Percentiles rank a stretch among this genome's conserved stretches.
Evolutionary conservation across 371 early-diverging fungal species (phyloP).

Genomic region (Mucor ambiguus): DNA sequence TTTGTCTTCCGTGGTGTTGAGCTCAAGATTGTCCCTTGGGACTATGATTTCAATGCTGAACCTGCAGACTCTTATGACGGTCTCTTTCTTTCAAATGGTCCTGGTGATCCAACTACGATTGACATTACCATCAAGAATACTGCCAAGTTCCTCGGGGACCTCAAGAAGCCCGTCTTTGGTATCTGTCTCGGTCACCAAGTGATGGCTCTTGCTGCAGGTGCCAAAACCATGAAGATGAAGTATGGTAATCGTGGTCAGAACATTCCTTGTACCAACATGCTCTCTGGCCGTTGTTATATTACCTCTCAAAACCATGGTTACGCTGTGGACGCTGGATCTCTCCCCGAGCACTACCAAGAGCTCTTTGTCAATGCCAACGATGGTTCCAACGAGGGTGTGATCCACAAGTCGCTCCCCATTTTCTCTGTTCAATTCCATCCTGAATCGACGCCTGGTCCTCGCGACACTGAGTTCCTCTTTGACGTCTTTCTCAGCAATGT

Average conservation of each 20-base stretch:
- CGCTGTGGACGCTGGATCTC: constrained; percentile 72
- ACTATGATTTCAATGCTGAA: constrained; percentile 86
- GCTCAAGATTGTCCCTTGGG: constrained; percentile 93
- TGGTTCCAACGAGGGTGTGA: constrained; percentile 93
- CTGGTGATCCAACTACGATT: constrained; percentile 92
- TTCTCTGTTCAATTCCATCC: constrained; percentile 96
- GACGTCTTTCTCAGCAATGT: constrained; percentile 78
- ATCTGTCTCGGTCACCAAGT: constrained; percentile 98
- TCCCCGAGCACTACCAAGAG: constrained; percentile 76
- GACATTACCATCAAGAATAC: constrained; percentile 74
- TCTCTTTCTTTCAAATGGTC: constrained; percentile 96
- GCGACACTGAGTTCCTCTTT: constrained; percentile 89
- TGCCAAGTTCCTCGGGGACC: constrained; percentile 60
- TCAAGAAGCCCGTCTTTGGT: constrained; percentile 94
- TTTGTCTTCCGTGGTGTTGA: constrained; percentile 93
- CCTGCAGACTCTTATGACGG: constrained; percentile 81
- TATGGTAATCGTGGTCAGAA: constrained; percentile 99
- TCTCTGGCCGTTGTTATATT: constrained; percentile 91
- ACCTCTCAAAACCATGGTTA: constrained; percentile 98
- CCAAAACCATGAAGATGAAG: constrained; percentile 91
- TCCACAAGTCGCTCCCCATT: constrained; percentile 73
- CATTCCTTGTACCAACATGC: constrained; percentile 95
- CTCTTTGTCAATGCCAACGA: constrained; percentile 95
- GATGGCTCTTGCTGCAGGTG: constrained; percentile 91
- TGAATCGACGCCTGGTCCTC: constrained; percentile 95